Base-by-base conservation (phyloP, 768 basidiomycete genomes). In the Roridomyces roridus region DNA sequence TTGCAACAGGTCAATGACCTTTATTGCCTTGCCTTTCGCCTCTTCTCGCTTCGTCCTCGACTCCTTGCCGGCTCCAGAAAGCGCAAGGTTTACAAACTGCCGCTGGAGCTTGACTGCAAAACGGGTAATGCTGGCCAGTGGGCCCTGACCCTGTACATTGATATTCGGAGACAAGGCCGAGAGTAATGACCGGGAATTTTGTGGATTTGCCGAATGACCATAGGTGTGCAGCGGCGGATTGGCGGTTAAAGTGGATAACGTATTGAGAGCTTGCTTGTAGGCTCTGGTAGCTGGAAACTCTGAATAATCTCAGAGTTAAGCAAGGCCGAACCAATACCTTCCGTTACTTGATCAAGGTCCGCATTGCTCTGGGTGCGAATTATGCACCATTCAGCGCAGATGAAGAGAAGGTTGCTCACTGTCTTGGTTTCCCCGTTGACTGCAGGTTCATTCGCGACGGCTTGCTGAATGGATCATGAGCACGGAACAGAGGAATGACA, bases 1-100 rank as follows among this genome's bases (percentile, higher is more conserved):
- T 55, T 92, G 84, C 26, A 95, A 73, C 11, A 95, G 69, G 66
- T 93, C 91, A 14, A 94, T 67, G 28, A 92, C 90, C 68, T 94
- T 94, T 68, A 92, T 85, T 9, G 90, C 88, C 65, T 89, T 90
- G 3, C 83, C 79, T 18, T 76, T 79, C 62, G 85, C 71, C 59
- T 92, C 91, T 42, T 91, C 90, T 17, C 86, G 85, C 65, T 77
- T 84, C 67, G 76, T 81, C 63, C 78, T 83, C 20, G 79, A 74
- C 51, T 79, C 77, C 60, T 73, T 79, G 44, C 76, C 74, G 36
- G 75, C 67, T 55, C 72, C 74, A 53, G 70, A 78, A 35, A 72
- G 66, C 34, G 83, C 61, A 44, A 79, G 71, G 23, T 75, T 76
- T 35, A 85, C 75, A 15, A 83, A 72, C 46, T 88, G 81, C 51